Evolutionary conservation across 2,329 filamentous ascomycete genomes (phyloP).

Genomic region (Aspergillus awamori): DNA sequence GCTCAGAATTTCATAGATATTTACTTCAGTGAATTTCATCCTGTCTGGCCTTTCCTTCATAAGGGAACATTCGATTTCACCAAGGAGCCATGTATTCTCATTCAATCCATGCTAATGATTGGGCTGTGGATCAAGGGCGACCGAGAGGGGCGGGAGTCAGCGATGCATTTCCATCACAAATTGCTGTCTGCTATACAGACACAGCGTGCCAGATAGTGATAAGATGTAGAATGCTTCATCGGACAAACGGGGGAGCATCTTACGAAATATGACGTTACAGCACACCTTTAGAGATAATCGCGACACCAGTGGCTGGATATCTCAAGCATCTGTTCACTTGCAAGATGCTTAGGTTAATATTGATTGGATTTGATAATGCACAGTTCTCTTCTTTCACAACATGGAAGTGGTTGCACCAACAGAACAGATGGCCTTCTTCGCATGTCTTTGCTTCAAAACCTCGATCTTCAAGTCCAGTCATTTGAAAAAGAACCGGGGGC

Average conservation of each 20-base stretch:
- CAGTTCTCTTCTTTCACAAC: no score
- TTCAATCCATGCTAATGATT: slow-evolving; percentile 32
- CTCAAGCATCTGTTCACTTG: slow-evolving; percentile 12
- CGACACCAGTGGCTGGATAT: slow-evolving; percentile 22
- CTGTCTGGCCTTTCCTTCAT: slow-evolving; percentile 32
- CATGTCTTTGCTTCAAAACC: no score
- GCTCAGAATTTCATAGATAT: slow-evolving; percentile 26
- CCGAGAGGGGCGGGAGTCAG: slow-evolving; percentile 18
- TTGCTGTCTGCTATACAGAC: slow-evolving; percentile 23
- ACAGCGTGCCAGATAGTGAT: slow-evolving; percentile 29
- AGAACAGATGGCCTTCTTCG: no score
- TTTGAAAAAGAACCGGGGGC: no score
- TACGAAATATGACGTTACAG: slow-evolving; percentile 1
- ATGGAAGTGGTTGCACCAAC: no score
- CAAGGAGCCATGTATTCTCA: slow-evolving; percentile 28
- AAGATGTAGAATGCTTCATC: slow-evolving; percentile 19
- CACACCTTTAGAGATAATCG: slow-evolving; percentile 15
- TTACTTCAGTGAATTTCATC: slow-evolving; percentile 32
- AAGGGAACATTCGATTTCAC: slow-evolving; percentile 23
- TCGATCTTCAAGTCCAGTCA: no score
- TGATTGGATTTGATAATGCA: slow-evolving; percentile 18
- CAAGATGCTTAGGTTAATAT: slow-evolving; percentile 13
- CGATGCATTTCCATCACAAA: slow-evolving; percentile 26
- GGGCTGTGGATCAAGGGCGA: slow-evolving; percentile 30
- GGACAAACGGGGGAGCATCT: neutral